A percentile compares a stretch with the other conserved stretches of the same genome.
phyloP scores from a whole-genome alignment of 176 grass and related monocot genomes.

The Echinochloa phyllopogon region DNA sequence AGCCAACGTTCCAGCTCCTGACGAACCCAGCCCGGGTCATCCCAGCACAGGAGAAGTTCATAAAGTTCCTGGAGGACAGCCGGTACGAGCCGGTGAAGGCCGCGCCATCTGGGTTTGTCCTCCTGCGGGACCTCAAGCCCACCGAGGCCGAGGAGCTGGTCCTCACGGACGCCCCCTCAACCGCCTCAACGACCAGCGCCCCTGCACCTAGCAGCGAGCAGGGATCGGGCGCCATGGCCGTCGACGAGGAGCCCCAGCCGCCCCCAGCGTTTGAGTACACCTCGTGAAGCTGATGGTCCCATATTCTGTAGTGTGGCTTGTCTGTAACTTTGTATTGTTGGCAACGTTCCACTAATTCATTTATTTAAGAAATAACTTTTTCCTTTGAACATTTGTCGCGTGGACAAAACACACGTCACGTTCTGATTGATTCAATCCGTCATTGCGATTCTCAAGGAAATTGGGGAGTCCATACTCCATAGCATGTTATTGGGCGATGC shows the following conservation, averaged over 20 bases:
- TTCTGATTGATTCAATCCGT: neutral
- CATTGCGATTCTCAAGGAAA: neutral
- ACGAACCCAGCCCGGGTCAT: slow-evolving; percentile 74
- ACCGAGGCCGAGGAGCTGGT: slow-evolving; percentile 61
- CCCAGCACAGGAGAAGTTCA: slow-evolving; percentile 80
- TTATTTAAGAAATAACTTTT: neutral
- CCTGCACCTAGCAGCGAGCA: slow-evolving; percentile 38
- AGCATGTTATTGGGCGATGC: too few species aligned
- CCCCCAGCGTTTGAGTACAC: slow-evolving; percentile 71
- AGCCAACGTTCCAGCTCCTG: slow-evolving; percentile 61
- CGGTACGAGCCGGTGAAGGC: slow-evolving; percentile 77
- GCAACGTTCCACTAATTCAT: slow-evolving; percentile 20
- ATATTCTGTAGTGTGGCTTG: neutral
- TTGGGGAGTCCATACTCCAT: neutral
- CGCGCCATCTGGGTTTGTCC: slow-evolving; percentile 67
- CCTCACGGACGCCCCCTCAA: slow-evolving; percentile 53
- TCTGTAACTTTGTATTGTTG: slow-evolving; percentile 29
- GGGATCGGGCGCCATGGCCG: slow-evolving; percentile 64
- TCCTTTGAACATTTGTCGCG: neutral
- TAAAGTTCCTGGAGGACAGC: slow-evolving; percentile 77
- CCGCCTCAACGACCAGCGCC: slow-evolving; percentile 9
- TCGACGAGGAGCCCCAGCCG: slow-evolving; percentile 78
- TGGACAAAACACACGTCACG: neutral
- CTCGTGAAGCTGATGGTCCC: slow-evolving; percentile 32
- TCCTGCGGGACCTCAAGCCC: slow-evolving; percentile 70